These are phyloP conservation scores for Blepharisma undulans DNA, from an alignment of 169 alveolate species.

Conservation along the genomic window DNA sequence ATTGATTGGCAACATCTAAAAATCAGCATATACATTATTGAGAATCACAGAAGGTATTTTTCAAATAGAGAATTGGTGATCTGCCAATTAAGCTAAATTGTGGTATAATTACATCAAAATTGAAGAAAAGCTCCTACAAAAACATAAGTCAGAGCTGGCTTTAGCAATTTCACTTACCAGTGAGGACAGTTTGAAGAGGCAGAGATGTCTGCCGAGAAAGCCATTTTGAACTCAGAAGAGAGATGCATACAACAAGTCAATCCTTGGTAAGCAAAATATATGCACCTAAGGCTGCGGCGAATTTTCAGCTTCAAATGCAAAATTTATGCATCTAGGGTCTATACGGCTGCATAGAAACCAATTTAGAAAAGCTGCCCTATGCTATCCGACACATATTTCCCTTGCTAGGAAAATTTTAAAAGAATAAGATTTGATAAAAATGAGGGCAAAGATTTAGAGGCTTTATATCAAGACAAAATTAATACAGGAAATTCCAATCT, in stretches of 20 bases:
- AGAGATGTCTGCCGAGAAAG: background rate
- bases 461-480: background rate
- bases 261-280: conserved; percentile 5
- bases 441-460: background rate
- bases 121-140: conserved; percentile 1
- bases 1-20: conserved; percentile 19
- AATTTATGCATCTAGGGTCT: conserved; percentile 33
- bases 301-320: conserved; percentile 36
- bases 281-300: background rate
- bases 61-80: conserved; percentile 12
- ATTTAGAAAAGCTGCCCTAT: background rate
- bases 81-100: background rate
- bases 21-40: background rate
- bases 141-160: conserved; percentile 18
- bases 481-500: background rate
- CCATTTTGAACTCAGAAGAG: conserved; percentile 27
- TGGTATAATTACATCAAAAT: background rate
- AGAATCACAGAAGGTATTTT: conserved; percentile 18
- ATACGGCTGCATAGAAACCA: background rate
- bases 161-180: conserved; percentile 12
- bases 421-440: conserved; percentile 14
- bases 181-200: background rate
- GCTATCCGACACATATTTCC: background rate
- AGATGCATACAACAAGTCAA: conserved; percentile 21
- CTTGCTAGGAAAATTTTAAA: background rate